Base-by-base conservation (phyloP, 495 filamentous ascomycete species). In the Daldinia concentrica region DNA sequence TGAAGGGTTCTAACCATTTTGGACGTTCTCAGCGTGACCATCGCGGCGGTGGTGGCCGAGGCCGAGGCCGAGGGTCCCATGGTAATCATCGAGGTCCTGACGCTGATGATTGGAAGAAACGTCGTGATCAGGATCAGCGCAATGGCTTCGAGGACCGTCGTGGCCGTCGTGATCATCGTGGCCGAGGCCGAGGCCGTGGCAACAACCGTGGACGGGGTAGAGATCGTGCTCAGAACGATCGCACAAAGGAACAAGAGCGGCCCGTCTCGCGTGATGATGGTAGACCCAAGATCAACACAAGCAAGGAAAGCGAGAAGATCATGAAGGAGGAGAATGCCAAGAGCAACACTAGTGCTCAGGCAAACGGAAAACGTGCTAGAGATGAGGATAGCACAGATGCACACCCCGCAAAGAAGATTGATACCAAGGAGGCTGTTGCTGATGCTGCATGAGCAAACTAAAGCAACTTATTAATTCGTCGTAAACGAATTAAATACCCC, bases 81-180 rank as follows among this genome's bases (percentile, higher is more conserved):
- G 68, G 74, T 26, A 74, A 74, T 29, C 69, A 61, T 54, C 75
- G 73, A 22, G 64, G 73, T 43, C 73, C 79, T 43, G 84, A 90
- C 70, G 79, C 83, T 32, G 81, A 89, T 41, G 89, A 93, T 80
- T 92, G 89, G 89, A 88, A 90, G 74, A 85, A 88, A 75, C 84
- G 91, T 60, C 84, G 90, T 17, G 85, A 88, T 8, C 82, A 91
- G 26, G 90, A 91, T 71, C 86, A 88, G 71, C 86, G 88, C 75
- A 85, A 82, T 39, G 91, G 90, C 26, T 90, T 89, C 82, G 78
- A 74, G 48, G 78, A 82, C 60, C 78, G 79, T 60, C 69, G 72
- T 30, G 60, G 68, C 36, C 51, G 68, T 32, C 58, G 73, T 29
- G 73, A 78, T 27, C 67, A 83, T 62, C 79, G 79, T 17, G 80